phyloP scores from a whole-genome alignment of 305 asterid species.

The Plantago coronopus region DNA sequence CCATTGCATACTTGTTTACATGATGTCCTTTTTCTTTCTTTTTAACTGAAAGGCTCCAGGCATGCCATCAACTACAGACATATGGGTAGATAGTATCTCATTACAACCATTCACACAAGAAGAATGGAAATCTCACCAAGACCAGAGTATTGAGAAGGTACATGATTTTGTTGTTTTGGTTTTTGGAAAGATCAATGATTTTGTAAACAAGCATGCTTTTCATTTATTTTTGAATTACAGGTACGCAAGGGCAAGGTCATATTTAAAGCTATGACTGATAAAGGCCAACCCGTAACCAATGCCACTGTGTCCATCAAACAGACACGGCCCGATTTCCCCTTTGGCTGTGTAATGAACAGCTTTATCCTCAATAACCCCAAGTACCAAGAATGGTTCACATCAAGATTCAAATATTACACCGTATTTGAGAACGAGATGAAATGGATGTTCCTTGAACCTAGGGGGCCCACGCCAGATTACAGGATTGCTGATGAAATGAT shows the following conservation, averaged over 20 bases:
- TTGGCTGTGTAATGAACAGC: conserved; percentile 49
- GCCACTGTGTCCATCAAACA: conserved; percentile 41
- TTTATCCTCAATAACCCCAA: conserved; percentile 35
- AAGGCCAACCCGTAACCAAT: conserved; percentile 41
- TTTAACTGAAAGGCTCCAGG: conserved; percentile 28
- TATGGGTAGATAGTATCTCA: conserved; percentile 36
- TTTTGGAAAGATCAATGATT: background rate
- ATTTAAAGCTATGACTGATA: conserved; percentile 39
- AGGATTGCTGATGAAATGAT: conserved; percentile 30
- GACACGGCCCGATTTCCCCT: conserved; percentile 31
- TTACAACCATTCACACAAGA: conserved; percentile 37
- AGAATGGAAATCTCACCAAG: conserved; percentile 44
- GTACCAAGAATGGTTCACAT: conserved; percentile 50
- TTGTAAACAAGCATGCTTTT: background rate
- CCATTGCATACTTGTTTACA: background rate
- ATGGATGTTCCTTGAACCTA: conserved; percentile 23
- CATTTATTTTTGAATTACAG: conserved; percentile 20
- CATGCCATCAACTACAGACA: conserved; percentile 16
- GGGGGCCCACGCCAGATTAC: conserved; percentile 25
- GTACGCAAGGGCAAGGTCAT: conserved; percentile 46
- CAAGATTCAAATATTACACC: conserved; percentile 48
- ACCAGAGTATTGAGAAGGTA: conserved; percentile 38
- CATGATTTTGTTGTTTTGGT: background rate
- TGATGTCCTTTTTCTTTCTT: no score
- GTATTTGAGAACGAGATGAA: conserved; percentile 65